Evolutionary conservation across 805 yeast species (phyloP).

Genomic region (Torulaspora microellipsoides): DNA sequence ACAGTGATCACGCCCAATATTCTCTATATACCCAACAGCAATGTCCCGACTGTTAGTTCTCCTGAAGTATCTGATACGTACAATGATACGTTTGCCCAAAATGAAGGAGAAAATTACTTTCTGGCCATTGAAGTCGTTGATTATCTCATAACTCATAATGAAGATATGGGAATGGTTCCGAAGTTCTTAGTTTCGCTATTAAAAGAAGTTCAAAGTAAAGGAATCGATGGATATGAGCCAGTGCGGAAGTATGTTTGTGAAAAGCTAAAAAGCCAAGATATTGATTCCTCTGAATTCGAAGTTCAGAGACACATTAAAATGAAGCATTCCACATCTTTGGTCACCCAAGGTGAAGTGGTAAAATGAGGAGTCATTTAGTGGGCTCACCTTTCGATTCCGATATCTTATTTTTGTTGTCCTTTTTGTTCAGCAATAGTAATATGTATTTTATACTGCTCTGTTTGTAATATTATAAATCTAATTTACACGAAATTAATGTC

Average conservation of each 20-base stretch:
- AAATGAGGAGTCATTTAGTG: constrained; percentile 1
- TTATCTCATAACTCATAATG: constrained; percentile 74
- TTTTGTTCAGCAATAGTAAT: too few species aligned
- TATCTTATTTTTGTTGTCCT: too few species aligned
- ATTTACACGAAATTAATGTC: neutral
- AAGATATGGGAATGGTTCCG: constrained; percentile 75
- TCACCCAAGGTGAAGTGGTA: constrained; percentile 19
- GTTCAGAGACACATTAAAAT: constrained; percentile 21
- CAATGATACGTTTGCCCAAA: constrained; percentile 38
- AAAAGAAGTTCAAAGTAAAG: constrained; percentile 30
- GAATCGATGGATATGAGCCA: constrained; percentile 14
- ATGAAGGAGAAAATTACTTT: constrained; percentile 67
- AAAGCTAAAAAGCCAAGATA: constrained; percentile 11
- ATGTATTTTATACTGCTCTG: neutral
- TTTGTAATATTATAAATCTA: constrained; percentile 6
- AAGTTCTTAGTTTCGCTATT: constrained; percentile 50
- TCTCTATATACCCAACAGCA: constrained; percentile 42
- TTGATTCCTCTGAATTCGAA: constrained; percentile 29
- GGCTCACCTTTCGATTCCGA: neutral
- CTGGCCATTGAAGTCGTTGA: constrained; percentile 89
- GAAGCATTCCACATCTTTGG: constrained; percentile 25
- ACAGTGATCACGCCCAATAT: constrained; percentile 95
- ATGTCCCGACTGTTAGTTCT: constrained; percentile 25
- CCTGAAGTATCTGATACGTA: constrained; percentile 31
- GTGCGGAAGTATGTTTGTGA: constrained; percentile 18